Base-by-base conservation (phyloP, 2,329 filamentous ascomycete species). In the Fusarium setosum region DNA sequence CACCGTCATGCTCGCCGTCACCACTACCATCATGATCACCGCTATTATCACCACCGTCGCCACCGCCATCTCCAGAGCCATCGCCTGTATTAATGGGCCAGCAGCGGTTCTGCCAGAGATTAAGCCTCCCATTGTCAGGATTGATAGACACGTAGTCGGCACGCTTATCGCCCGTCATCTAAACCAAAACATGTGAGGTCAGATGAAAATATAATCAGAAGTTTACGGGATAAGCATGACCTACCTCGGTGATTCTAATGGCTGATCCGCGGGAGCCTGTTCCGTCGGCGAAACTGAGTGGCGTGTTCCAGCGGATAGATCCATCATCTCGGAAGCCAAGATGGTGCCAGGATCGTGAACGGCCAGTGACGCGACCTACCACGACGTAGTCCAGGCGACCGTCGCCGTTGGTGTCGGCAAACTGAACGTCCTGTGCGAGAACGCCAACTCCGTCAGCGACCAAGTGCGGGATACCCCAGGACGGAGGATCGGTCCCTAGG, bases 241-340 rank as follows among this genome's bases (percentile, higher is more conserved):
- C 23, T 23, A 8, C 37, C 18, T 41, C 37, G 18, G 37, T 41
- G 7, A 41, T 23, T 21, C 18, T 41, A 3, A 41, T 41, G 3
- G 37, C 37, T 9, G 37, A 41, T 41, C 37, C 37, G 18, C 15
- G 15, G 11, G 37, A 41, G 3, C 37, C 37, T 21, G 23, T 20
- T 13, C 37, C 37, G 13, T 41, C 18, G 1, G 37, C 37, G 18
- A 41, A 41, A 21, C 11, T 13, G 0, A 41, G 7, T 0, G 37
- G 37, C 3, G 18, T 21, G 4, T 21, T 41, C 37, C 37, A 41
- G 8, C 37, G 37, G 10, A 41, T 41, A 41, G 37, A 23, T 3
- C 37, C 37, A 23, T 41, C 37, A 3, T 40, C 37, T 40, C 37
- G 17, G 37, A 41, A 41, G 15, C 37, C 18, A 41, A 41, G 37